Base-by-base conservation (phyloP, 148 eudicot species). In the Camellia japonica region DNA sequence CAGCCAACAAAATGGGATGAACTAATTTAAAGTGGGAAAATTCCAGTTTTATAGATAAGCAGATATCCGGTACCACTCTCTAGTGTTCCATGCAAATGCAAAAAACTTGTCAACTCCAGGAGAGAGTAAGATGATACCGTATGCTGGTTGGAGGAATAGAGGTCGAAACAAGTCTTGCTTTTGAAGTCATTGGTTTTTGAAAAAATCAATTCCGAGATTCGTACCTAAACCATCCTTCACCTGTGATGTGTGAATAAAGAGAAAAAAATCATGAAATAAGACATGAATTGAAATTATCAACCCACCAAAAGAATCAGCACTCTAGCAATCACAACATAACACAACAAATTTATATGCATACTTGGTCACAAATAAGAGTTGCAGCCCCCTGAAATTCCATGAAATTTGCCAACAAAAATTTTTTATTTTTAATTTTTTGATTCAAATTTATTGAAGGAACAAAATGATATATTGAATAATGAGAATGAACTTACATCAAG, bases 401-500 rank as follows among this genome's bases (percentile, higher is more conserved):
- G 51, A 7, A 47, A 47, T 47, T 30, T 30, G 30, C 30, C 30
- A 30, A 30, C 51, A 47, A 47, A 10, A 56, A 56, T 7, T 47
- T 7, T 47, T 4, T 7, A 6, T 6, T 56, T 56, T 56, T 56
- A 0, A 56, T 56, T 56, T 56, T 56, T 47, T 47, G 51, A 4
- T 47, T 55, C 59, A 15, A 61, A 61, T 15, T 61, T 15, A 4
- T 15, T 15, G n/a, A 61, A 61, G 5, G 20, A 60, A 13, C 13
- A 12, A 30, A 30, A 30, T 30, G 30, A 30, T 1, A 30, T 30
- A 30, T 30, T 30, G 30, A 30, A 55, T 47, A 3, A 46, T 47
- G 69, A 77, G 69, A 18, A 76, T 20, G 65, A 46, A 82, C 75
- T 75, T 73, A 80, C 84, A 64, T 80, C 81, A 89, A 41, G 83